Percentiles rank a stretch among this genome's conserved stretches.
phyloP scores from a whole-genome alignment of 1,139 yeast genomes.

The Saccharomyces pastorianus region DNA sequence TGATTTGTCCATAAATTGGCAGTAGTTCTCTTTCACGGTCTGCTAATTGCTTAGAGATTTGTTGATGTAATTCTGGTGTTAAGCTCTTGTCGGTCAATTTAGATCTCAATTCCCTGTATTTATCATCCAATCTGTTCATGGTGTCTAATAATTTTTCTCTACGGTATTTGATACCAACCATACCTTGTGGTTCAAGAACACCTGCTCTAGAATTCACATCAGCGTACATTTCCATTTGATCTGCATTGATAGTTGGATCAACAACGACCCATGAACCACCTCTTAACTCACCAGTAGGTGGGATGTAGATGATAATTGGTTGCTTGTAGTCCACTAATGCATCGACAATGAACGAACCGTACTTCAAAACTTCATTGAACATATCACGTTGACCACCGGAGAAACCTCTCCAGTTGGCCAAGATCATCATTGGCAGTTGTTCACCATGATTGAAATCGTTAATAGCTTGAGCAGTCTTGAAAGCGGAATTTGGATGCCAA shows the following conservation, averaged over 20 bases:
- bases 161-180: slow-evolving; percentile 96
- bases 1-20: slow-evolving; percentile 86
- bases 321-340: slow-evolving; percentile 93
- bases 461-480: slow-evolving; percentile 97
- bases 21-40: slow-evolving; percentile 73
- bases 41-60: slow-evolving; percentile 54
- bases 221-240: slow-evolving; percentile 99
- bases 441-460: slow-evolving; percentile 97
- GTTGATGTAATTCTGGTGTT: slow-evolving; percentile 57
- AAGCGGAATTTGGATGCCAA: slow-evolving; percentile 99
- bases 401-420: slow-evolving; percentile 99
- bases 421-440: slow-evolving; percentile 89
- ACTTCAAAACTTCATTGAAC: slow-evolving; percentile 96
- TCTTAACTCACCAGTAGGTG: slow-evolving; percentile 96
- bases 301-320: slow-evolving; percentile 93
- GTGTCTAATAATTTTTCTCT: slow-evolving; percentile 83
- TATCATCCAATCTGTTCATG: slow-evolving; percentile 80
- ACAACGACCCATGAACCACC: slow-evolving; percentile 99
- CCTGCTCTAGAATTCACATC: slow-evolving; percentile 94
- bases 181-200: slow-evolving; percentile 97
- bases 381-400: slow-evolving; percentile 99
- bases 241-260: slow-evolving; percentile 93
- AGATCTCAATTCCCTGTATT: slow-evolving; percentile 58
- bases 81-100: slow-evolving; percentile 49
- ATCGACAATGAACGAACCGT: slow-evolving; percentile 93